These are phyloP conservation scores for Suillus lakei DNA, from an alignment of 768 basidiomycete species.

Conservation along the genomic window DNA sequence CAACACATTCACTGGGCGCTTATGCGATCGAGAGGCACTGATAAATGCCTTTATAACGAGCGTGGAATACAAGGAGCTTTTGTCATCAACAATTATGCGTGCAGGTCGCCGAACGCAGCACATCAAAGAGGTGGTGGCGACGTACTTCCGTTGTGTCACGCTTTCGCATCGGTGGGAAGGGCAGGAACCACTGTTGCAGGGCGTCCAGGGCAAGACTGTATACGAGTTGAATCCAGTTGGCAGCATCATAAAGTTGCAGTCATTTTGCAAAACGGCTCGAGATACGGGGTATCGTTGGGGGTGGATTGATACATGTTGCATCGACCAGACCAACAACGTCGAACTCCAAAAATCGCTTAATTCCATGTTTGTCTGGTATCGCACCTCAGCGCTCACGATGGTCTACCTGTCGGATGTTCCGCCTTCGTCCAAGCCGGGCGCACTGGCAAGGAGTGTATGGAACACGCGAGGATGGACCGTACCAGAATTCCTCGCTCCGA, in stretches of 20 bases:
- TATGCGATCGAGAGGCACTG: neutral
- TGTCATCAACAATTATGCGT: neutral
- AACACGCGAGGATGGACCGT: neutral
- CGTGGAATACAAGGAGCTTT: neutral
- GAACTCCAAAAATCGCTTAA: neutral
- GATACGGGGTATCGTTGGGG: neutral
- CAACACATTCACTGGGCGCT: neutral
- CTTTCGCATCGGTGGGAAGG: neutral
- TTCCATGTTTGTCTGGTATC: neutral
- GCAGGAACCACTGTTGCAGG: neutral
- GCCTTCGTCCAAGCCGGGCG: neutral
- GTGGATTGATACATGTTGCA: neutral
- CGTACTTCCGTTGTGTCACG: neutral
- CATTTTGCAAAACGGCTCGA: neutral
- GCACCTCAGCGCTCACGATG: neutral
- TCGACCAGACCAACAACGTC: neutral
- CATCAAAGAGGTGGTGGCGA: neutral
- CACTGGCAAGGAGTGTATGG: neutral
- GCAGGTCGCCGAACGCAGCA: neutral
- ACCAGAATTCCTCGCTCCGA: neutral
- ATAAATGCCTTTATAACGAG: neutral
- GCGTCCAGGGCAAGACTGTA: neutral
- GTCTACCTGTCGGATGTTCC: neutral
- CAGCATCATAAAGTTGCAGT: neutral
- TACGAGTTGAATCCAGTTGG: neutral